Evolutionary conservation across 2,329 filamentous ascomycete genomes (phyloP).

Genomic region (Cryoendolithus antarcticus): DNA sequence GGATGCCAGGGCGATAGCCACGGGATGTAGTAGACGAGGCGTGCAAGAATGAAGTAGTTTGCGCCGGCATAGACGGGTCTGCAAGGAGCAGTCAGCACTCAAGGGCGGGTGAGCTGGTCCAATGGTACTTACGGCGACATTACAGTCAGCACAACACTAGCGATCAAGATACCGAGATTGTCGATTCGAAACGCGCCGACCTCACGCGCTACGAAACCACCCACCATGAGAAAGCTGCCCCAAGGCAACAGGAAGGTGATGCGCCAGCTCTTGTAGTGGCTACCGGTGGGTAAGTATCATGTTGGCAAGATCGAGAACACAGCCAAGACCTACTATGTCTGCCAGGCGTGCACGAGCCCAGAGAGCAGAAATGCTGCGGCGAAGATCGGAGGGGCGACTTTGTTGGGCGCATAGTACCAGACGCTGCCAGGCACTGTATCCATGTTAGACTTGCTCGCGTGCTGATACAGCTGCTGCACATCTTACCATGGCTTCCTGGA

Average conservation of each 20-base stretch:
- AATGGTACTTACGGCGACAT: slow-evolving; percentile 29
- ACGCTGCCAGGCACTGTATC: slow-evolving; percentile 3
- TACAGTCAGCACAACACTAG: slow-evolving; percentile 28
- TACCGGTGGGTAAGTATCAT: neutral
- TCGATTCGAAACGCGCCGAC: slow-evolving; percentile 40
- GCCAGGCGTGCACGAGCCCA: slow-evolving; percentile 5
- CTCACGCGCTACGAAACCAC: slow-evolving; percentile 44
- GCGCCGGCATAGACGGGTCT: slow-evolving; percentile 42
- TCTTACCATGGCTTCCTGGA: too few species aligned
- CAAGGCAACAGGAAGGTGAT: slow-evolving; percentile 44
- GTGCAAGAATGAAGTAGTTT: slow-evolving; percentile 50
- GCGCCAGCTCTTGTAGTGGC: slow-evolving; percentile 29
- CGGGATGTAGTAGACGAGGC: slow-evolving; percentile 49
- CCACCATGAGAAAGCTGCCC: slow-evolving; percentile 37
- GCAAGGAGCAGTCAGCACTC: neutral
- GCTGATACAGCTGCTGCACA: too few species aligned
- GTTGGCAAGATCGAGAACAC: neutral
- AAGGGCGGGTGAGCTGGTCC: neutral
- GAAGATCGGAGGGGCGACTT: slow-evolving; percentile 42
- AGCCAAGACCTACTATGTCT: slow-evolving; percentile 3
- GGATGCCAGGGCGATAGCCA: slow-evolving; percentile 47
- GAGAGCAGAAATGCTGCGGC: slow-evolving; percentile 13
- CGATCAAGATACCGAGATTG: slow-evolving; percentile 29
- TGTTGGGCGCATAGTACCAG: slow-evolving; percentile 33
- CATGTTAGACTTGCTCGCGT: too few species aligned